Evolutionary conservation across 768 basidiomycete species (phyloP).

Genomic region (Gelatoporia subvermispora): DNA sequence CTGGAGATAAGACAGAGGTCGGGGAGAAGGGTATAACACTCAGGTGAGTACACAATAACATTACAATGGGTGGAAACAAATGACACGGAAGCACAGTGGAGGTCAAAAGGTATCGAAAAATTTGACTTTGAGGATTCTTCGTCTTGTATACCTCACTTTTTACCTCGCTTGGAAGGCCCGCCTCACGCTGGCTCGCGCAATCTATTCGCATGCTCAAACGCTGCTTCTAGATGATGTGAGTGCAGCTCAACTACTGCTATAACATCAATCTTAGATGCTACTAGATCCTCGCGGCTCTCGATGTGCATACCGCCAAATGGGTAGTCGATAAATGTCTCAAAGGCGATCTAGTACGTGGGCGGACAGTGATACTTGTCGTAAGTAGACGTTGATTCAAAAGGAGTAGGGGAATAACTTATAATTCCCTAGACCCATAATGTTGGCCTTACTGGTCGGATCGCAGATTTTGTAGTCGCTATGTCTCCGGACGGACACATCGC

Average conservation of each 20-base stretch:
- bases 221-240: conserved; percentile 68
- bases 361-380: conserved; percentile 48
- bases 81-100: conserved; percentile 22
- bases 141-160: too few relatives aligned
- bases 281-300: conserved; percentile 40
- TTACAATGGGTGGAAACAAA: background rate
- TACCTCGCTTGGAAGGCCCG: conserved; percentile 29
- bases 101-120: conserved; percentile 39
- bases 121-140: background rate
- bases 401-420: too few relatives aligned
- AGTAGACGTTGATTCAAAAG: conserved; percentile 16
- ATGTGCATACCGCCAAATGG: conserved; percentile 46
- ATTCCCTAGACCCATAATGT: conserved; percentile 18
- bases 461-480: conserved; percentile 14
- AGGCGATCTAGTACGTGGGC: conserved; percentile 39
- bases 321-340: conserved; percentile 44
- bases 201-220: conserved; percentile 54
- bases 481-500: conserved; percentile 10
- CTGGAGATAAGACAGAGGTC: conserved; percentile 41
- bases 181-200: conserved; percentile 51
- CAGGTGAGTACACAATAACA: conserved; percentile 12
- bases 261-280: background rate
- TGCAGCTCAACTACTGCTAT: background rate
- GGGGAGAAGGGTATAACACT: conserved; percentile 46
- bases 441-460: conserved; percentile 11